Conservation (phyloP, 192 early-diverging fungal genomes). For the Backusella macrospora region DNA sequence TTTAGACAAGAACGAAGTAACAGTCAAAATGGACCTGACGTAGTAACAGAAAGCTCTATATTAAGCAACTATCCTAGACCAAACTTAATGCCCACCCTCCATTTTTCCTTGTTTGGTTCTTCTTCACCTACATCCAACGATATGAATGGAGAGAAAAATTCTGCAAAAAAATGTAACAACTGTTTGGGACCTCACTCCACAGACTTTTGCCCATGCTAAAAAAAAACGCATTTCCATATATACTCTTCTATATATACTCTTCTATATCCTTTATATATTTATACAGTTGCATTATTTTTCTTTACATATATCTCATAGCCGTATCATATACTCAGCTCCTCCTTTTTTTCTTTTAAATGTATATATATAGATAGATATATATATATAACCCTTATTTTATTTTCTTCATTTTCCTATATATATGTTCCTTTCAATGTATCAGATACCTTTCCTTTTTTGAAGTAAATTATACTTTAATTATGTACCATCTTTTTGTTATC, state of each 20-base stretch:
- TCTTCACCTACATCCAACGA: constrained; percentile 17
- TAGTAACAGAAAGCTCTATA: constrained; percentile 34
- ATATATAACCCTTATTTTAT: neutral
- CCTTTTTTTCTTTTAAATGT: neutral
- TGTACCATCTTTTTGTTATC: constrained; percentile 7
- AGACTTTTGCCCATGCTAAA: constrained; percentile 45
- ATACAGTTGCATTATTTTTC: neutral
- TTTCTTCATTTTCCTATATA: no score
- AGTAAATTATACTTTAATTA: constrained; percentile 6
- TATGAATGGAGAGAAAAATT: neutral
- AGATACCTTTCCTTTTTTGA: constrained; percentile 2
- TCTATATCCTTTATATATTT: neutral
- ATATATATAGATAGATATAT: neutral
- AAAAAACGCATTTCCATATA: neutral
- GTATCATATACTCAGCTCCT: neutral
- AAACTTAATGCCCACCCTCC: constrained; percentile 41
- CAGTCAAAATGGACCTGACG: constrained; percentile 17
- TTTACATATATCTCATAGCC: neutral
- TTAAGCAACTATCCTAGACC: constrained; percentile 39
- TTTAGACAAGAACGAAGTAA: neutral
- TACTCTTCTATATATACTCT: no score
- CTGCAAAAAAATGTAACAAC: constrained; percentile 32
- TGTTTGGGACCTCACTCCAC: constrained; percentile 45
- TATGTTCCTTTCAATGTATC: neutral
- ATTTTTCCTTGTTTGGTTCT: constrained; percentile 33